Evolutionary conservation across 192 early-diverging fungal genomes (phyloP), one percentile per base, ranked within the genome.

Genomic region (Gamsiella multidivaricata): DNA sequence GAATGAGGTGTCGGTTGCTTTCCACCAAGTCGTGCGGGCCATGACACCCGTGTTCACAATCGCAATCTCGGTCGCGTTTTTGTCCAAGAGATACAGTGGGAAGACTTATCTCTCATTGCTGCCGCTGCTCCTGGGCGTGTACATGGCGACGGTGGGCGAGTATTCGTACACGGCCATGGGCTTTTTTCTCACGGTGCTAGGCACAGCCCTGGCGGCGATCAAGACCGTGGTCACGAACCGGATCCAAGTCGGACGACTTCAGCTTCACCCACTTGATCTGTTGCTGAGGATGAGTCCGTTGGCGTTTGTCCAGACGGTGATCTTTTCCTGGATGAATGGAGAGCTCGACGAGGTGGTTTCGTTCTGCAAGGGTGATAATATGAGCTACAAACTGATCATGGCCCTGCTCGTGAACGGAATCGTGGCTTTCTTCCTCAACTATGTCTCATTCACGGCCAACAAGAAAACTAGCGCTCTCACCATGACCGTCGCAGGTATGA

Each of bases 171-270:
- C 92, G 1, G 59, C 82, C 39, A 62, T 89, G 34, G 94, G 94
- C 2, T 88, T 95, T 57, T 62, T 94, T 31, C 62, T 94, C 41
- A 97, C 95, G 0, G 83, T 95, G 0, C 57, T 94, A 1, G 95
- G 95, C 34, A 90, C 91, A 0, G 61, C 94, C 3, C 75, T 97
- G 54, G 90, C 92, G 0, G 90, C 95, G 0, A 46, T 88, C 28
- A 97, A 97, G 80, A 94, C 93, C 3, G 89, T 95, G 9, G 88
- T 90, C 10, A 97, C 95, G 4, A 95, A 97, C 80, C 79, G 82
- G 1, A 86, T 97, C 8, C 88, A 91, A 50, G 91, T 93, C 15
- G 94, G 95, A 46, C 75, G 85, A 25, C 87, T 95, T 31, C 90
- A 92, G 52, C 89, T 95, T 5, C 88, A 92, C 52, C 92, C 95